phyloP scores from a whole-genome alignment of 2,329 filamentous ascomycete genomes.

The Bimuria novae-zelandiae region DNA sequence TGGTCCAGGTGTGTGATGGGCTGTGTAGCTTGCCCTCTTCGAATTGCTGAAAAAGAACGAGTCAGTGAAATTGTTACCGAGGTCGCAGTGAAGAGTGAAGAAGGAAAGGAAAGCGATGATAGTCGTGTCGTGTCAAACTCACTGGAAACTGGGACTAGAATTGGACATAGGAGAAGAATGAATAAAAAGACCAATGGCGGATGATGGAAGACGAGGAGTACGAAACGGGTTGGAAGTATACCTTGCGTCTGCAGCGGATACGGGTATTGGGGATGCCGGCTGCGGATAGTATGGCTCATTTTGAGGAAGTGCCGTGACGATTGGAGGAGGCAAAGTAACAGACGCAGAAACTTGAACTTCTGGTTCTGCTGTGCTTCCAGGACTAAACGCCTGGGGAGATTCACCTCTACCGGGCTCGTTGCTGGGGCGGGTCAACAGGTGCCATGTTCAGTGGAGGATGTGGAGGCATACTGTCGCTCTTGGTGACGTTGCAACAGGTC shows the following conservation, averaged over 20 bases:
- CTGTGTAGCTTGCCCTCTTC: slow-evolving; percentile 22
- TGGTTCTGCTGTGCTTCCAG: slow-evolving; percentile 28
- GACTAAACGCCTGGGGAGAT: slow-evolving; percentile 30
- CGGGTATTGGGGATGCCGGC: slow-evolving; percentile 30
- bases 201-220: slow-evolving; percentile 42
- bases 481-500: slow-evolving; percentile 53
- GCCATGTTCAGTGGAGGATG: not conserved
- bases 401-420: slow-evolving; percentile 31
- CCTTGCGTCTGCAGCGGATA: slow-evolving; percentile 38
- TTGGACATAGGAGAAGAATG: slow-evolving; percentile 35
- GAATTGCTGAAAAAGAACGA: slow-evolving; percentile 14
- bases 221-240: slow-evolving; percentile 44
- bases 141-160: slow-evolving; percentile 36
- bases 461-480: slow-evolving; percentile 50
- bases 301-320: slow-evolving; percentile 21
- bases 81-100: not conserved
- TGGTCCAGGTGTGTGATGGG: slow-evolving; percentile 17
- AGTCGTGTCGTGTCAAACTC: slow-evolving; percentile 37
- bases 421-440: slow-evolving; percentile 28
- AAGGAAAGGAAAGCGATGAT: slow-evolving; percentile 14
- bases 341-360: slow-evolving; percentile 21
- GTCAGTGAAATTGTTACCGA: slow-evolving; percentile 11
- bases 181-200: slow-evolving; percentile 34
- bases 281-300: slow-evolving; percentile 23
- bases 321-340: slow-evolving; percentile 18